Conservation (phyloP, 2,329 filamentous ascomycete species). For the Volutella citrinella region DNA sequence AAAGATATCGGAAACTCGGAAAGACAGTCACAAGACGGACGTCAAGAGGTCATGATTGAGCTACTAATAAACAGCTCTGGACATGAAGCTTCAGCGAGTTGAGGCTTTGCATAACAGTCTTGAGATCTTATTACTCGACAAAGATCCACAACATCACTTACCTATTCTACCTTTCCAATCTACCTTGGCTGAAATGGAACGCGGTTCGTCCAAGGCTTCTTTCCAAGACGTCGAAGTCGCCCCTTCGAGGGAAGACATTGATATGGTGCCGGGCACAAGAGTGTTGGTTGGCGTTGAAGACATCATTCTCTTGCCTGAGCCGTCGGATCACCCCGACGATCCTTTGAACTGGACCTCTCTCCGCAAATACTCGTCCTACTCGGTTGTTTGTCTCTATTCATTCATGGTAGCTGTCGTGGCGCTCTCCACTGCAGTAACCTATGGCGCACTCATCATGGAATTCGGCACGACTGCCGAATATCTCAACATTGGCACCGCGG, state of each 20-base stretch:
- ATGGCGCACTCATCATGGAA: background rate
- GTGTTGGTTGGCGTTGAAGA: background rate
- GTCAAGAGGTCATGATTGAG: no score
- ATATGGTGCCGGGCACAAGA: background rate
- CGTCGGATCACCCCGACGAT: background rate
- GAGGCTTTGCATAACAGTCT: no score
- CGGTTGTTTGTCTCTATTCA: background rate
- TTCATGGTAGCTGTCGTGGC: conserved; percentile 1
- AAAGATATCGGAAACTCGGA: no score
- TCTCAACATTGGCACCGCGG: background rate
- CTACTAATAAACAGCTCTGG: no score
- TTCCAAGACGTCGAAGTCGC: no score
- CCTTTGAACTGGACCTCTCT: background rate
- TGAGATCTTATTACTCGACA: no score
- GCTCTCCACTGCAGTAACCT: background rate
- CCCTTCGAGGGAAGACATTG: background rate
- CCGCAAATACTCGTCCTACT: background rate
- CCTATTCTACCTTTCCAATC: no score
- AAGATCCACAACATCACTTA: no score
- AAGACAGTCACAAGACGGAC: no score
- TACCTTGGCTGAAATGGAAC: no score
- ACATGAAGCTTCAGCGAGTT: no score
- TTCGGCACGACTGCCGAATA: background rate
- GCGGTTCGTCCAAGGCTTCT: no score
- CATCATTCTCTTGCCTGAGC: background rate